These are phyloP conservation scores for Telfairia occidentalis DNA, from an alignment of 331 rosid genomes.

Conservation along the genomic window DNA sequence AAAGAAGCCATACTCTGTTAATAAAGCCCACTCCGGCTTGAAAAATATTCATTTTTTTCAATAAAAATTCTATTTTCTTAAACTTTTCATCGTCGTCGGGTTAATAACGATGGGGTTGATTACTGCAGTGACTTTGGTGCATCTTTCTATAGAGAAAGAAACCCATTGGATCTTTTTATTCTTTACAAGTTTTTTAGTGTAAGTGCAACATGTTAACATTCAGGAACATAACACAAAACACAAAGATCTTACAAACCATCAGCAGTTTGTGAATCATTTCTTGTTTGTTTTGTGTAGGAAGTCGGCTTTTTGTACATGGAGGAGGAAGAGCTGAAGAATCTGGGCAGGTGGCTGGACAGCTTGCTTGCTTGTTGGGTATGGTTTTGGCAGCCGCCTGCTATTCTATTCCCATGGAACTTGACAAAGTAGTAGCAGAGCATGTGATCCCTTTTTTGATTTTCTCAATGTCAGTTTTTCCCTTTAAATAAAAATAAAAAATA, in stretches of 20 bases:
- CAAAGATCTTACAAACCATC: neutral
- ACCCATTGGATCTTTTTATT: neutral
- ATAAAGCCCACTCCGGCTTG: too few relatives aligned
- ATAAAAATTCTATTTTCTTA: too few relatives aligned
- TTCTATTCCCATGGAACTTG: neutral
- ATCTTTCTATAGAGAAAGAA: neutral
- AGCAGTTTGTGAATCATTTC: neutral
- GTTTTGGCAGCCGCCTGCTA: conserved; percentile 1
- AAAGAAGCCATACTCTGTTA: too few relatives aligned
- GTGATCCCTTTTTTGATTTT: neutral
- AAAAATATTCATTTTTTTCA: too few relatives aligned
- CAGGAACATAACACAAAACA: neutral
- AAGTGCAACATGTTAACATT: neutral
- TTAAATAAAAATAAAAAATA: too few relatives aligned
- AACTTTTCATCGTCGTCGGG: too few relatives aligned
- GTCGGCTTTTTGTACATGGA: neutral
- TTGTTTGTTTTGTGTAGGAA: neutral
- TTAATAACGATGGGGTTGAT: too few relatives aligned
- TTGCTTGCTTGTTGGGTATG: neutral
- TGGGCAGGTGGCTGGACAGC: neutral
- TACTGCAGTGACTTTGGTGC: neutral
- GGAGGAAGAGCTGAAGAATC: neutral
- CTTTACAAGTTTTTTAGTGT: neutral
- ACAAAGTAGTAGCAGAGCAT: neutral
- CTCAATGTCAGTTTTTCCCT: neutral